Evolutionary conservation across 2,329 filamentous ascomycete species (phyloP), one percentile per base, ranked within the genome.

Genomic region (Aspergillus sp.): DNA sequence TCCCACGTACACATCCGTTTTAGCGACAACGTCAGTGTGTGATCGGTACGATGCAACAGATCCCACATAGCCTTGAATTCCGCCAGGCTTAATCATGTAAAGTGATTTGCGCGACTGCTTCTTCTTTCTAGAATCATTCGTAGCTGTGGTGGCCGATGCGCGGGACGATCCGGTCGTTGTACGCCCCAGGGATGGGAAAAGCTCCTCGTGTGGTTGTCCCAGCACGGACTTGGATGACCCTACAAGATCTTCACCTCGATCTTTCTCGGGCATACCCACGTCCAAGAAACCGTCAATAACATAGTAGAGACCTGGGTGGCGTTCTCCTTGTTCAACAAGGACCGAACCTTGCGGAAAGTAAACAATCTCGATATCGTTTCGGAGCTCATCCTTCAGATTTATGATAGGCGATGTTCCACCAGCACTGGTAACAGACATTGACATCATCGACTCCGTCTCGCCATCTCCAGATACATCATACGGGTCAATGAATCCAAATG

Each of bases 1-100:
- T 1, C 93, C 93, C 10, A 98, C 93, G 58, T 96, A 97, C 2
- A 97, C 93, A 67, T 98, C 93, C 0, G 94, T 98, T 69, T 97
- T 97, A 3, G 93, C 94, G 32, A 91, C 86, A 2, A 98, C 90
- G 60, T 97, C 91, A 13, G 95, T 93, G 61, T 97, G 96, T 0
- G 93, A 98, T 27, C 93, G 78, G 62, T 96, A 95, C 0, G 90
- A 95, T 2, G 93, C 95, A 12, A 98, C 85, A 0, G 90, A 93
- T 5, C 93, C 90, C 29, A 97, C 82, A 58, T 98, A 98, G 0
- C 93, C 94, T 41, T 93, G 91, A 31, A 98, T 77, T 0, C 90
- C 90, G 39, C 93, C 93, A 3, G 93, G 93, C 61, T 96, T 98
- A 51, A 96, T 90, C 53, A 97, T 73, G 42, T 90, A 93, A 1